Percentiles rank a stretch among this genome's conserved stretches.
Evolutionary conservation across 768 basidiomycete species (phyloP).

Genomic region (Pleurotus eryngii): DNA sequence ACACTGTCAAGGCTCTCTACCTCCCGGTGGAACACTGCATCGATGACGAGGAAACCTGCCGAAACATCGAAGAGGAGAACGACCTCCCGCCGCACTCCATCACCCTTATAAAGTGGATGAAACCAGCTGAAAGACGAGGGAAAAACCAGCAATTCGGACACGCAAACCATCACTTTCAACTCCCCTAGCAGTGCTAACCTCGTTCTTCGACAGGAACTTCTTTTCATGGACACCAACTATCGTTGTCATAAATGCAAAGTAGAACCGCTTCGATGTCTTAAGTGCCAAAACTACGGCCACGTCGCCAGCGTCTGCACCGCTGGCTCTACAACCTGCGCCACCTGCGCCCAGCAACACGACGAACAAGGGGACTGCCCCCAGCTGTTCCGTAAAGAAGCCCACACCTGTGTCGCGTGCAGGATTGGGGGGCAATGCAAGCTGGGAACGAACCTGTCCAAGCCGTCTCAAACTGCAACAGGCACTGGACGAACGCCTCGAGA

Average conservation of each 20-base stretch:
- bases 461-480: background rate
- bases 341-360: background rate
- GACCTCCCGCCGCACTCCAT: background rate
- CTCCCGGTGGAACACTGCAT: background rate
- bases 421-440: background rate
- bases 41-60: background rate
- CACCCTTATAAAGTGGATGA: background rate
- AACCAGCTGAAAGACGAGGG: background rate
- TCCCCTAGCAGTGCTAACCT: background rate
- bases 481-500: background rate
- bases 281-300: conserved; percentile 1
- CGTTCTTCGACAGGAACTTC: background rate
- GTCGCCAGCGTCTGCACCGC: background rate
- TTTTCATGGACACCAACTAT: background rate
- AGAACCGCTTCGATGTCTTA: background rate
- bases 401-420: background rate
- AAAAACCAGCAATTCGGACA: background rate
- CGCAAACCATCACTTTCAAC: background rate
- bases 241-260: background rate
- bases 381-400: background rate
- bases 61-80: background rate
- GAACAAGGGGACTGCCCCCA: background rate
- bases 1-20: background rate
- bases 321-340: background rate
- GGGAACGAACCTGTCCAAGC: background rate